Base-by-base conservation (phyloP, 1,139 yeast species). In the Blastobotrys serpentis region DNA sequence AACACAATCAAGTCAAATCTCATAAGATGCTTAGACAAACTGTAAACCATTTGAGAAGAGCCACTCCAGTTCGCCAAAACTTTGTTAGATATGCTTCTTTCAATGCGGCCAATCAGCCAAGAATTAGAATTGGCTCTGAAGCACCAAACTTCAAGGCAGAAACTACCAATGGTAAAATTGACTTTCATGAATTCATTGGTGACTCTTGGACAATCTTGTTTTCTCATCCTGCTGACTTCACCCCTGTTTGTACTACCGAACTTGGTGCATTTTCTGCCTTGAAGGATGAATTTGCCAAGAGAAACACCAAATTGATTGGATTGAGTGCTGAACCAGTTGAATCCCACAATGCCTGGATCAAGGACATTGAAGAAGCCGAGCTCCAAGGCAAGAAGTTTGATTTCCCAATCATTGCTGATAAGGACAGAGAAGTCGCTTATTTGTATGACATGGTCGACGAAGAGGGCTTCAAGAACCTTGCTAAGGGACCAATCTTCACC, bases 171-270 rank as follows among this genome's bases (percentile, higher is more conserved):
- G 96, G 96, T 49, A 76, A 78, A 56, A 79, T 88, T 63, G 78
- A 82, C 54, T 86, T 88, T 79, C 92, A 88, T 72, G 81, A 86
- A 53, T 88, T 75, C 73, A 72, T 86, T 61, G 95, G 94, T 47
- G 76, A 84, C 69, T 76, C 81, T 42, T 88, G 96, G 96, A 82
- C 81, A 46, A 82, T 88, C 39, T 75, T 88, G 63, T 88, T 88
- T 71, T 86, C 95, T 19, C 96, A 88, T 68, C 96, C 96, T 49
- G 96, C 88, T 43, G 96, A 88, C 69, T 87, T 86, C 75, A 88
- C 96, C 14, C 96, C 96, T 36, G 96, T 88, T 46, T 88, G 96
- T 72, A 88, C 96, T 59, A 88, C 96, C 48, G 96, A 88, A 74
- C 77, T 88, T 62, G 96, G 96, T 55, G 96, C 95, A 13, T 88